Evolutionary conservation across 106 monocot species (phyloP).

Genomic region (Dendrobium huoshanense): DNA sequence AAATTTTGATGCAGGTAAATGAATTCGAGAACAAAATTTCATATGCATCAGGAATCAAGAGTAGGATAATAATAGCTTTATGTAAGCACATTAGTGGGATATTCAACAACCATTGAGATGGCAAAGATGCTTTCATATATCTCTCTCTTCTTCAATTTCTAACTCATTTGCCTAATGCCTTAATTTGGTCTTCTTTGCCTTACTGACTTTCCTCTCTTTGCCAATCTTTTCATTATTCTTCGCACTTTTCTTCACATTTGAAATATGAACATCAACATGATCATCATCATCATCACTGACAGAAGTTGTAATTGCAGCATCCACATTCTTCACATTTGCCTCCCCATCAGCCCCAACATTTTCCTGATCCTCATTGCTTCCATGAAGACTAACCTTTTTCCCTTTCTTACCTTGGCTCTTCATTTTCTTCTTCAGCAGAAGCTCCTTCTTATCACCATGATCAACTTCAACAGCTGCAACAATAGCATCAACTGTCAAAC

Average conservation of each 20-base stretch:
- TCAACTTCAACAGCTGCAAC: not conserved
- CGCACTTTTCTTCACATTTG: not conserved
- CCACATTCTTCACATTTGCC: constrained; percentile 1
- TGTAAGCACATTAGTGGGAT: not conserved
- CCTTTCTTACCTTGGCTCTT: constrained; percentile 1
- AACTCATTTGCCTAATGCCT: not conserved
- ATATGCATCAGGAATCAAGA: not conserved
- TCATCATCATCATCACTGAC: not conserved
- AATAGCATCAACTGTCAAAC: not conserved
- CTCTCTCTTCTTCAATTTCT: not conserved
- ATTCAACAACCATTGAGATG: not conserved
- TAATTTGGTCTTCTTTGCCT: not conserved
- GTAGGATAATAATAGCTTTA: not conserved
- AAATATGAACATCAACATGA: not conserved
- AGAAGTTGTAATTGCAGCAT: not conserved
- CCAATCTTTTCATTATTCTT: not conserved
- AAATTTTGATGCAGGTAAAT: not conserved
- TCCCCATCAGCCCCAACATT: not conserved
- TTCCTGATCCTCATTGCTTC: not conserved
- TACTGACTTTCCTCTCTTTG: not conserved
- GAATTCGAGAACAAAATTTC: not conserved
- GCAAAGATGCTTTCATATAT: not conserved
- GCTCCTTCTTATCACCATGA: not conserved
- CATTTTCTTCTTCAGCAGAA: not conserved
- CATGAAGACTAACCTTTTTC: not conserved